These are phyloP conservation scores for Trifolium dubium DNA, from an alignment of 306 rosid species.

Conservation along the genomic window DNA sequence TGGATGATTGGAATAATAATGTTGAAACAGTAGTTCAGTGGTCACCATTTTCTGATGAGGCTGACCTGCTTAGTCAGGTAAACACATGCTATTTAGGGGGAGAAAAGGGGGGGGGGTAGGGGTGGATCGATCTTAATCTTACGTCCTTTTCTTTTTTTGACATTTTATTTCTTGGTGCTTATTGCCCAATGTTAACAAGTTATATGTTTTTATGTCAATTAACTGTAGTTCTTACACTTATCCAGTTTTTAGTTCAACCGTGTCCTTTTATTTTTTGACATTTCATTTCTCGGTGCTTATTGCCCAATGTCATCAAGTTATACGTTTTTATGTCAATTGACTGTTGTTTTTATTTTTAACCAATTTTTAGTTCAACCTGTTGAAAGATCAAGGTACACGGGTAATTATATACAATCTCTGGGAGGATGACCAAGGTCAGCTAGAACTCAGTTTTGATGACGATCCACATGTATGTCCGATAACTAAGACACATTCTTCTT, in stretches of 20 bases:
- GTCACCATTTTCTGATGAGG: slow-evolving; percentile 85
- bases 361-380: slow-evolving; percentile 61
- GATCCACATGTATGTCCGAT: slow-evolving; percentile 76
- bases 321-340: slow-evolving; percentile 37
- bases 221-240: too few relatives aligned
- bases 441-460: slow-evolving; percentile 88
- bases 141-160: too few relatives aligned
- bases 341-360: slow-evolving; percentile 36
- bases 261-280: too few relatives aligned
- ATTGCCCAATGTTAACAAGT: too few relatives aligned
- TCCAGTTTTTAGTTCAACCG: too few relatives aligned
- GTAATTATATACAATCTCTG: slow-evolving; percentile 91
- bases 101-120: too few relatives aligned
- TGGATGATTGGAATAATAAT: slow-evolving; percentile 73
- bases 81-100: slow-evolving; percentile 16
- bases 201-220: too few relatives aligned
- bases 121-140: too few relatives aligned
- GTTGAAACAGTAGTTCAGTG: slow-evolving; percentile 76
- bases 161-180: too few relatives aligned
- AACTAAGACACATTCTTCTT: slow-evolving; percentile 18
- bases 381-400: slow-evolving; percentile 81
- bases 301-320: slow-evolving; percentile 9
- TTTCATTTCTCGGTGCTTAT: slow-evolving; percentile 17
- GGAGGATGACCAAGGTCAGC: slow-evolving; percentile 96
- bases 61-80: slow-evolving; percentile 79